Percentiles rank a stretch among this genome's conserved stretches.
Conservation (phyloP, 2,329 filamentous ascomycete species). For the Arthroderma sp. region DNA sequence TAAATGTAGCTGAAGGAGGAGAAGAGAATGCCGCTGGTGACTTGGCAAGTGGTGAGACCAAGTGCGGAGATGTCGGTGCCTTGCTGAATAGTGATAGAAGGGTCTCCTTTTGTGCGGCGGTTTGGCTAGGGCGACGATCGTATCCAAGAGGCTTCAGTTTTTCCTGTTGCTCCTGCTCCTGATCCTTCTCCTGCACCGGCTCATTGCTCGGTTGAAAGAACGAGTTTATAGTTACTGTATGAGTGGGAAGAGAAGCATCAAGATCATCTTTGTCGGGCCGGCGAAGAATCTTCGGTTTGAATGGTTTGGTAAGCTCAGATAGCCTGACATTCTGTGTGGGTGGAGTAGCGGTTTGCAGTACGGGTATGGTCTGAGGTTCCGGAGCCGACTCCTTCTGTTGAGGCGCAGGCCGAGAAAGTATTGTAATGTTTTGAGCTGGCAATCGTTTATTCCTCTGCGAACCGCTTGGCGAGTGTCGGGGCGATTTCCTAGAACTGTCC, state of each 20-base stretch:
- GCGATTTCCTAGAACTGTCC: slow-evolving; percentile 1
- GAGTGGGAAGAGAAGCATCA: slow-evolving; percentile 18
- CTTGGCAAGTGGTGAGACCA: not conserved
- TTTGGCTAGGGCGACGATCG: slow-evolving; percentile 29
- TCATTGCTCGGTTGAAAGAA: slow-evolving; percentile 13
- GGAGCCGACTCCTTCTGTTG: slow-evolving; percentile 16
- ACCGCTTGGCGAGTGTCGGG: slow-evolving; percentile 6
- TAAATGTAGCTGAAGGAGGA: not conserved
- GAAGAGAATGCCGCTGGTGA: slow-evolving; percentile 8
- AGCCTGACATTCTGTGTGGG: slow-evolving; percentile 15
- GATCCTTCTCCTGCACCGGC: slow-evolving; percentile 8
- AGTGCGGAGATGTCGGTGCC: slow-evolving; percentile 12
- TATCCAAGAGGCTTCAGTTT: slow-evolving; percentile 15
- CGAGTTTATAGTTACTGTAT: slow-evolving; percentile 15
- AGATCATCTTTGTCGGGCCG: slow-evolving; percentile 31
- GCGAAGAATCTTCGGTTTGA: slow-evolving; percentile 42
- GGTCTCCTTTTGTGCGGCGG: slow-evolving; percentile 34
- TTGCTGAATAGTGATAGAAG: slow-evolving; percentile 53
- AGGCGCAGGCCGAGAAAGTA: slow-evolving; percentile 23
- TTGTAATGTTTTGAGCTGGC: slow-evolving; percentile 17
- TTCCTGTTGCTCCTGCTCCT: slow-evolving; percentile 8
- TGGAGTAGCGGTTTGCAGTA: slow-evolving; percentile 7
- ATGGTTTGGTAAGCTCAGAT: slow-evolving; percentile 30
- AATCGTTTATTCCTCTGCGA: slow-evolving; percentile 12
- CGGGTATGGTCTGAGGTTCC: not conserved